A percentile compares a stretch with the other conserved stretches of the same genome.
phyloP scores from a whole-genome alignment of 83 land plant species.

The Picea abies region DNA sequence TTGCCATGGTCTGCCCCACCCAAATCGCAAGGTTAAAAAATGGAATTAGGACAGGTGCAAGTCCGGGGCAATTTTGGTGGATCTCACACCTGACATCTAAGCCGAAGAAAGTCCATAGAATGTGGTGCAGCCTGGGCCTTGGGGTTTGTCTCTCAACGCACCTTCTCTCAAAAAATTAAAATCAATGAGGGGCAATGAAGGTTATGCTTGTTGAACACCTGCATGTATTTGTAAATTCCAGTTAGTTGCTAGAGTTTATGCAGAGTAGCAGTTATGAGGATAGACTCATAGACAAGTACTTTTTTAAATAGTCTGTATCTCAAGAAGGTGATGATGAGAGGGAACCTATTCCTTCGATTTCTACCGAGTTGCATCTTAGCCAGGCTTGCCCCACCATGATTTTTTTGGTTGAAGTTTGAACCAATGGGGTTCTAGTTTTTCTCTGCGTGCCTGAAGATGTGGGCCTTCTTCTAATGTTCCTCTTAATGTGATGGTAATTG shows the following conservation, averaged over 20 bases:
- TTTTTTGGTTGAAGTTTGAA: too few relatives aligned
- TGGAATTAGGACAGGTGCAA: too few relatives aligned
- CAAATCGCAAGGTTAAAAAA: too few relatives aligned
- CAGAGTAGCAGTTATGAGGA: background rate
- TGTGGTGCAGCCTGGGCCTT: background rate
- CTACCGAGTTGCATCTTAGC: background rate
- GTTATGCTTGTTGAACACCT: background rate
- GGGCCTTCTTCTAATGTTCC: background rate
- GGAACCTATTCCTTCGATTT: background rate
- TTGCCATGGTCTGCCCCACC: too few relatives aligned
- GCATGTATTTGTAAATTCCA: background rate
- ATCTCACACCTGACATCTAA: too few relatives aligned
- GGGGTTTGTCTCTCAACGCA: background rate
- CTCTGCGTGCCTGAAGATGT: background rate
- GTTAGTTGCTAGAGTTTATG: background rate
- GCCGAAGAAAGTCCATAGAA: too few relatives aligned
- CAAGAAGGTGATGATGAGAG: background rate
- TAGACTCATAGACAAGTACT: background rate
- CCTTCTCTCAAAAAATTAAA: background rate
- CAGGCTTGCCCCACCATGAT: background rate
- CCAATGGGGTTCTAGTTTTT: background rate
- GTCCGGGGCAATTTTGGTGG: too few relatives aligned
- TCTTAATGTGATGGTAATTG: background rate
- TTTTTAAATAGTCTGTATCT: background rate
- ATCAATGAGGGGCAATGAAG: background rate